Evolutionary conservation across 352 stramenopile genomes (phyloP), one percentile per base, ranked within the genome.

Genomic region (Globisporangium radiosum): DNA sequence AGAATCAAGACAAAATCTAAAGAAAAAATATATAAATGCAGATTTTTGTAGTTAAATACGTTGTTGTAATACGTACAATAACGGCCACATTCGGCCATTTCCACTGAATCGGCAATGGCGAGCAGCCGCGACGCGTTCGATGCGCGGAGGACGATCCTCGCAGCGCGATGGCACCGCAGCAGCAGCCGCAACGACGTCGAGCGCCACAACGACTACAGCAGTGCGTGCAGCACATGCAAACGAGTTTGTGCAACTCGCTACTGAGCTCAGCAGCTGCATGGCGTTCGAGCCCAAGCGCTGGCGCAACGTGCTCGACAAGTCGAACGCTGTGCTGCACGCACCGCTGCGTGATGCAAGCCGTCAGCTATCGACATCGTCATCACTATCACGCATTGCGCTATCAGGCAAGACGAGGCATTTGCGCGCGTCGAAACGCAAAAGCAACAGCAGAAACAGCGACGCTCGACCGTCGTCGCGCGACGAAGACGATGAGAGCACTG

Each of bases 261-360:
- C 55, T 0, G 76, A 79, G 10, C 50, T 89, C 53, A 52, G 74
- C 57, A 49, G 52, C 17, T 89, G 79, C 64, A 76, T 75, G 59
- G 60, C 65, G 5, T 90, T 87, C 50, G 66, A 87, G 59, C 77
- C 79, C 49, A 83, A 75, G 61, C 72, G 72, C 57, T 90, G 77
- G 77, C 66, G 64, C 1, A 52, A 68, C 0, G 71, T 87, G 55
- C 54, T 90, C 54, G 68, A 77, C 15, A 70, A 73, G 47, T 82
- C 73, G 0, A 62, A 59, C 3, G 52, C 52, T 2, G 52, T 76
- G 42, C 57, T 87, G 15, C 3, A 33, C 11, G 40, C 40, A 44
- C 7, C 40, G 40, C 40, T 44, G 7, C 7, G 7, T 13, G 7
- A 44, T 44, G 40, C 40, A 8, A 44, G 40, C 3, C 2, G 40